Base-by-base conservation (phyloP, 345 rosid species). In the Arabis hirsuta region DNA sequence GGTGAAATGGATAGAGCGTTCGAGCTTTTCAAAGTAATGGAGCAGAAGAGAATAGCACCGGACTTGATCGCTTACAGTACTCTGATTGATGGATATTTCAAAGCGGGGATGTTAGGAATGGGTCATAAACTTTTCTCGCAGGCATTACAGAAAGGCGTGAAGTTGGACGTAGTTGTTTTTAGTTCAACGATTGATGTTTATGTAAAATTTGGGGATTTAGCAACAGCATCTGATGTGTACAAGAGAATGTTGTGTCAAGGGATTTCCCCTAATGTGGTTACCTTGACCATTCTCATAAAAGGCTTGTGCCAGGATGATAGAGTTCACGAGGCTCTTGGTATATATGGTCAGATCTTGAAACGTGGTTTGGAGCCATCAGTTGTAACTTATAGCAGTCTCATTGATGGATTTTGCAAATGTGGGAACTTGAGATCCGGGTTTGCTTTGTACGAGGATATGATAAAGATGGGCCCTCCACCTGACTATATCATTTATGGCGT, bases 51-150 rank as follows among this genome's bases (percentile, higher is more conserved):
- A 13, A 56, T 83, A 6, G n/a, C n/a, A 14, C 81, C 87, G 0
- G 87, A 83, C 39, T 64, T 85, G 48, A 73, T 83, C 2, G 62
- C 73, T 57, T 85, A 83, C 58, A 75, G 83, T 38, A 78, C 71
- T 29, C 69, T 85, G 22, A 80, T 85, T 65, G 85, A 83, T 76
- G 84, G 81, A 62, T 76, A 62, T 47, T 78, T 82, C 50, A 83
- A 74, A 68, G 83, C 81, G 47, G 79, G 84, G 65, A 83, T 75
- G 69, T 74, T 83, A 78, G 76, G 63, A 47, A 78, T 71, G 47
- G 90, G 85, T 54, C 60, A 78, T 74, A 76, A 70, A 42, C 58
- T 82, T 55, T 70, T 83, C 39, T 70, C 71, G 0, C 66, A 8
- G 48, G 83, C 84, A n/a, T 47, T 85, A 51, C 74, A 43, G 29